Evolutionary conservation across 2,329 filamentous ascomycete genomes (phyloP).

Genomic region (Aspergillus alliaceus): DNA sequence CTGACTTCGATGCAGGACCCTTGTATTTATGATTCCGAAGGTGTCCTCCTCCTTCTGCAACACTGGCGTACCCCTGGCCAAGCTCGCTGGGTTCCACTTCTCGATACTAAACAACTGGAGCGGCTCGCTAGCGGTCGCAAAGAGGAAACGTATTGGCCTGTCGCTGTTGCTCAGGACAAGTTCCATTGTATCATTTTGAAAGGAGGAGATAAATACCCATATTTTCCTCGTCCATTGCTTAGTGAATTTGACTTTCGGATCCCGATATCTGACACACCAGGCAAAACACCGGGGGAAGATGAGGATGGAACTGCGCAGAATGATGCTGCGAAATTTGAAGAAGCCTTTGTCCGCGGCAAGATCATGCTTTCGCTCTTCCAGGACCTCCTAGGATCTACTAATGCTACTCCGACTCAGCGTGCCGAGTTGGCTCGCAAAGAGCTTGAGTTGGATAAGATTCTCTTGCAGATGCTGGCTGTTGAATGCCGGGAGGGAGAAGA

Average conservation of each 20-base stretch:
- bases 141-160: constrained; percentile 88
- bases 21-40: constrained; percentile 92
- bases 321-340: constrained; percentile 63
- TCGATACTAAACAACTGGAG: constrained; percentile 82
- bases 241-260: constrained; percentile 92
- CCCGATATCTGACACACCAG: constrained; percentile 64
- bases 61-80: constrained; percentile 87
- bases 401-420: constrained; percentile 64
- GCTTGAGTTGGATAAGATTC: constrained; percentile 82
- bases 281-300: constrained; percentile 39
- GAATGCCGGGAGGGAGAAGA: constrained; percentile 95
- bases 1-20: constrained; percentile 63
- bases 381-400: constrained; percentile 70
- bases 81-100: constrained; percentile 85
- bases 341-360: constrained; percentile 74
- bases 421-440: constrained; percentile 69
- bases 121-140: constrained; percentile 83
- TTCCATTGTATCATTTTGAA: constrained; percentile 99
- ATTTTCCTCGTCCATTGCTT: constrained; percentile 85
- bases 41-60: constrained; percentile 80
- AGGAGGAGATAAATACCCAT: constrained; percentile 87
- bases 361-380: constrained; percentile 72
- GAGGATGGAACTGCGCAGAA: constrained; percentile 36
- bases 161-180: constrained; percentile 84
- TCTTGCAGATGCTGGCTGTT: constrained; percentile 82